A percentile compares a stretch with the other conserved stretches of the same genome.
These are phyloP conservation scores for Cornus florida DNA, from an alignment of 148 eudicot species.

Conservation along the genomic window DNA sequence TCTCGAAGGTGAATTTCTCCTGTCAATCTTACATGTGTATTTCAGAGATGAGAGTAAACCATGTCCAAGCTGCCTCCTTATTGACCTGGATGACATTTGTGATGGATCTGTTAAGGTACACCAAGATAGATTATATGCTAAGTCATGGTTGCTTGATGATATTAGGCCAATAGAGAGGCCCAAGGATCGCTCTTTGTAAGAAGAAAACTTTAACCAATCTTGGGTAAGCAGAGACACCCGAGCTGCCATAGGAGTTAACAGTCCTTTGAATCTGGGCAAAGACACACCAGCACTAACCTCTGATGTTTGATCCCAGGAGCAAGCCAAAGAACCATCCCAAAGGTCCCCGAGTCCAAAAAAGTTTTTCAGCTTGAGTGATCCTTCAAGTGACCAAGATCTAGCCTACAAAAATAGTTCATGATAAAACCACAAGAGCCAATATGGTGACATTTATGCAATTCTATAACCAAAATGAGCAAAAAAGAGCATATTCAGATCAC, in stretches of 20 bases:
- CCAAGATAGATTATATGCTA: conserved; percentile 77
- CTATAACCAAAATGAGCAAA: neutral
- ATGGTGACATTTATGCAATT: neutral
- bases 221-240: conserved; percentile 79
- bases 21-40: conserved; percentile 77
- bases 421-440: neutral
- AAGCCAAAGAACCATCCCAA: conserved; percentile 80
- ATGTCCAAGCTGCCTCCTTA: conserved; percentile 96
- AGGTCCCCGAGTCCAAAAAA: conserved; percentile 79
- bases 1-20: conserved; percentile 73
- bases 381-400: conserved; percentile 81
- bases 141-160: conserved; percentile 67
- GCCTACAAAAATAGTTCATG: conserved; percentile 55
- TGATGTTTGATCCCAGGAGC: conserved; percentile 81
- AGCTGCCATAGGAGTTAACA: conserved; percentile 64
- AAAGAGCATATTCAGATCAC: neutral
- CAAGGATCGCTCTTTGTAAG: conserved; percentile 72
- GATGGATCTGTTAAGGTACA: conserved; percentile 86
- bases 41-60: conserved; percentile 75
- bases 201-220: conserved; percentile 88
- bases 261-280: conserved; percentile 59
- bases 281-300: conserved; percentile 82
- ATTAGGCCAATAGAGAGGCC: conserved; percentile 79
- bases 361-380: conserved; percentile 76
- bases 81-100: conserved; percentile 73